phyloP scores from a whole-genome alignment of 495 filamentous ascomycete genomes.

The Tuber melanosporum region DNA sequence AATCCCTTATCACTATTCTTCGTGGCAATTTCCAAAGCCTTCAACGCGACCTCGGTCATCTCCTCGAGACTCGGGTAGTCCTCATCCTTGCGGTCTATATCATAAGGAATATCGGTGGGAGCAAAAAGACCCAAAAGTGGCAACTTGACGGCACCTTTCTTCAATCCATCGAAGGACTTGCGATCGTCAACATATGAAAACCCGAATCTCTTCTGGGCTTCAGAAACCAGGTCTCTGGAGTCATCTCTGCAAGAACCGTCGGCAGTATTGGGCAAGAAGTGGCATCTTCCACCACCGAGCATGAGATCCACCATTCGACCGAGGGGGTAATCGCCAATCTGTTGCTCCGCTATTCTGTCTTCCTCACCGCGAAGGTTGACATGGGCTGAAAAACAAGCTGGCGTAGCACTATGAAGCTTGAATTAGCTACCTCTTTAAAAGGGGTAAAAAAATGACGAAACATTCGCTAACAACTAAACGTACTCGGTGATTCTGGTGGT shows the following conservation, averaged over 20 bases:
- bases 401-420: conserved; percentile 57
- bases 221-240: conserved; percentile 57
- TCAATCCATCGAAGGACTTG: conserved; percentile 68
- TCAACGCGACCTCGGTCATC: conserved; percentile 79
- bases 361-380: conserved; percentile 71
- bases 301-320: conserved; percentile 85
- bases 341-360: conserved; percentile 85
- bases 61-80: conserved; percentile 84
- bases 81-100: conserved; percentile 77
- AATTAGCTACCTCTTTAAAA: background rate
- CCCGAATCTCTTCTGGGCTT: conserved; percentile 64
- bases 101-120: conserved; percentile 74
- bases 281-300: conserved; percentile 85
- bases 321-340: conserved; percentile 77
- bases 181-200: conserved; percentile 72
- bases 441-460: background rate
- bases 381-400: conserved; percentile 88
- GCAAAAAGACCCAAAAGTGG: conserved; percentile 87
- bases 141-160: conserved; percentile 60
- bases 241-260: conserved; percentile 71
- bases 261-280: conserved; percentile 77
- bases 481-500: conserved; percentile 86
- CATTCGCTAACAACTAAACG: background rate
- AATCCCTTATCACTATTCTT: conserved; percentile 82
- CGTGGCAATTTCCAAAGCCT: conserved; percentile 73